These are phyloP conservation scores for Penicillium fimorum DNA, from an alignment of 495 filamentous ascomycete genomes.

Conservation along the genomic window DNA sequence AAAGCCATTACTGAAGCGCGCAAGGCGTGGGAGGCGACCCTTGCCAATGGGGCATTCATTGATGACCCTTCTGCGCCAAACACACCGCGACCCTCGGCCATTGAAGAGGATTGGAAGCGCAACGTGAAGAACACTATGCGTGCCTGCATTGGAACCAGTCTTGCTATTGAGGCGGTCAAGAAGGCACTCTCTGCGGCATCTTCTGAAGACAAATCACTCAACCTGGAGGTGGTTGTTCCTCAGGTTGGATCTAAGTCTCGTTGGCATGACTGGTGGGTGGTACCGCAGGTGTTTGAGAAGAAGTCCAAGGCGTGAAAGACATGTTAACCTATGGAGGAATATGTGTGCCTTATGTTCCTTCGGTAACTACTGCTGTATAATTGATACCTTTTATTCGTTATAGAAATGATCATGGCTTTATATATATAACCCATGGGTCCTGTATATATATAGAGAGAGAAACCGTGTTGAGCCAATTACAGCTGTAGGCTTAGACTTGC, in stretches of 20 bases:
- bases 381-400: conserved; percentile 9
- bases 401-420: conserved; percentile 11
- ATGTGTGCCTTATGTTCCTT: background rate
- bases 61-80: conserved; percentile 25
- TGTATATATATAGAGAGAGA: background rate
- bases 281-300: conserved; percentile 57
- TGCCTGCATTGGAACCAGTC: conserved; percentile 64
- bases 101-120: conserved; percentile 58
- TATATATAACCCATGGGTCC: background rate
- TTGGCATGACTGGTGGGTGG: conserved; percentile 78
- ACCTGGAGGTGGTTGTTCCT: conserved; percentile 52
- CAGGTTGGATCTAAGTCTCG: conserved; percentile 47
- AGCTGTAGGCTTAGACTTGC: no score
- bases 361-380: background rate
- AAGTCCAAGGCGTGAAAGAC: conserved; percentile 10
- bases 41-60: conserved; percentile 41
- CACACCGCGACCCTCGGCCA: conserved; percentile 43
- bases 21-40: conserved; percentile 62
- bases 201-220: conserved; percentile 21
- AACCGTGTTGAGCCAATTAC: background rate
- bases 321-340: background rate
- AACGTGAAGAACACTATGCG: conserved; percentile 58
- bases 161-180: conserved; percentile 59
- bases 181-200: conserved; percentile 34
- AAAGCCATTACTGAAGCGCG: conserved; percentile 59